These are phyloP conservation scores for Acanthamoeba triangularis DNA, from an alignment of 208 protist genomes.

Conservation along the genomic window DNA sequence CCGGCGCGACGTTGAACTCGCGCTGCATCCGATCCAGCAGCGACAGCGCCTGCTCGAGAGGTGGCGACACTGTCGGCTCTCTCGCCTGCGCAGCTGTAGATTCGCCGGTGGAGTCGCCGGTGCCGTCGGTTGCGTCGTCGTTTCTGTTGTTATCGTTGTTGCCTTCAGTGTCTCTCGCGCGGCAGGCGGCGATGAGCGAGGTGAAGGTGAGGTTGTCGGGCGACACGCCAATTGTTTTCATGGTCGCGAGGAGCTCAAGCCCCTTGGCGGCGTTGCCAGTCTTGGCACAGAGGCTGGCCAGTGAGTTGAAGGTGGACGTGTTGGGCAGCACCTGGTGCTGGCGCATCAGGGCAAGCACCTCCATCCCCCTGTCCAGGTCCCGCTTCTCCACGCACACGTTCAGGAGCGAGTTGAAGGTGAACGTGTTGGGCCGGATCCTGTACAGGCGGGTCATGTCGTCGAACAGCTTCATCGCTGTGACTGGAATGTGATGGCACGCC, in stretches of 20 bases:
- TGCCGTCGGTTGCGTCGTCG: neutral
- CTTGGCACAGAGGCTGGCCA: neutral
- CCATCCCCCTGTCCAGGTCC: neutral
- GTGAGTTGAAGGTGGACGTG: slow-evolving; percentile 21
- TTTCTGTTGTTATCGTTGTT: too few species aligned
- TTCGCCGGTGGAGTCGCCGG: neutral
- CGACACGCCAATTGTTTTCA: neutral
- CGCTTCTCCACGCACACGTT: slow-evolving; percentile 60
- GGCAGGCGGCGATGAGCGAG: slow-evolving; percentile 24
- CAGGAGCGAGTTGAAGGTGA: slow-evolving; percentile 60
- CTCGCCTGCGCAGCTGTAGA: neutral
- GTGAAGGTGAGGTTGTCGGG: slow-evolving; percentile 51
- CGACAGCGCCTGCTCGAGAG: slow-evolving; percentile 4
- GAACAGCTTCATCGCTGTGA: slow-evolving; percentile 25
- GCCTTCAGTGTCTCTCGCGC: neutral
- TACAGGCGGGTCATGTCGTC: slow-evolving; percentile 29
- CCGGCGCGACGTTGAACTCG: slow-evolving; percentile 20
- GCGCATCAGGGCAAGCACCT: neutral
- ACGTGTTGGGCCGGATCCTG: slow-evolving; percentile 48
- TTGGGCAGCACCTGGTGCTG: neutral
- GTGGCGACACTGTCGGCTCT: neutral
- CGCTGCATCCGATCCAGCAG: neutral
- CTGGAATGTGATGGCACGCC: neutral
- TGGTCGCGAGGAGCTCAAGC: neutral
- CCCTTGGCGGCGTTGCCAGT: slow-evolving; percentile 1